These are phyloP conservation scores for Dipteronia sinensis DNA, from an alignment of 345 rosid genomes.

Conservation along the genomic window DNA sequence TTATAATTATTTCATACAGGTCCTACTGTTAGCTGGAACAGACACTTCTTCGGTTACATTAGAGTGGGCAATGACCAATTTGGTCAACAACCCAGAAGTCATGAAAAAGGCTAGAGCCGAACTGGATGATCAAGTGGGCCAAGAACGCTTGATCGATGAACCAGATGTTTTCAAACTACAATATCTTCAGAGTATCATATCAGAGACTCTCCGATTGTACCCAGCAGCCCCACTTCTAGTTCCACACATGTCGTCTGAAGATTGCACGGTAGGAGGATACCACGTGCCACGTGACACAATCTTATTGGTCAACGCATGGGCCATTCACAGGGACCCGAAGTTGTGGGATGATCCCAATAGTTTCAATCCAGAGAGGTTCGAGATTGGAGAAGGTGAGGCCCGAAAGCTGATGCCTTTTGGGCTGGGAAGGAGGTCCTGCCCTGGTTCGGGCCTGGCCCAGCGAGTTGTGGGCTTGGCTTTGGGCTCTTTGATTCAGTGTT, in stretches of 20 bases:
- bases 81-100: slow-evolving; percentile 36
- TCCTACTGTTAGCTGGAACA: slow-evolving; percentile 49
- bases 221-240: slow-evolving; percentile 48
- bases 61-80: slow-evolving; percentile 59
- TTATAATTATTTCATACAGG: slow-evolving; percentile 14
- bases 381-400: slow-evolving; percentile 17
- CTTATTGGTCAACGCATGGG: slow-evolving; percentile 54
- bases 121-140: slow-evolving; percentile 37
- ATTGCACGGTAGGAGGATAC: slow-evolving; percentile 42
- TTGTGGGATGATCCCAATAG: slow-evolving; percentile 44
- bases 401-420: slow-evolving; percentile 40
- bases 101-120: slow-evolving; percentile 40
- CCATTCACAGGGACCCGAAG: slow-evolving; percentile 56
- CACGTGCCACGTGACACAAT: slow-evolving; percentile 46
- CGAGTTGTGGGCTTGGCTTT: slow-evolving; percentile 19
- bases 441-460: slow-evolving; percentile 27
- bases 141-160: slow-evolving; percentile 44
- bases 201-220: slow-evolving; percentile 44
- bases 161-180: slow-evolving; percentile 32
- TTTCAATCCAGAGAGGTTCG: slow-evolving; percentile 60
- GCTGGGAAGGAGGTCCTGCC: slow-evolving; percentile 42
- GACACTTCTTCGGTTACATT: slow-evolving; percentile 51
- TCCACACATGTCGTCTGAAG: slow-evolving; percentile 46
- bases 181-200: slow-evolving; percentile 41
- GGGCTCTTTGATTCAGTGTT: slow-evolving; percentile 33